Conservation (phyloP, 1,284 basidiomycete genomes). For the Marasmius tenuissimus region DNA sequence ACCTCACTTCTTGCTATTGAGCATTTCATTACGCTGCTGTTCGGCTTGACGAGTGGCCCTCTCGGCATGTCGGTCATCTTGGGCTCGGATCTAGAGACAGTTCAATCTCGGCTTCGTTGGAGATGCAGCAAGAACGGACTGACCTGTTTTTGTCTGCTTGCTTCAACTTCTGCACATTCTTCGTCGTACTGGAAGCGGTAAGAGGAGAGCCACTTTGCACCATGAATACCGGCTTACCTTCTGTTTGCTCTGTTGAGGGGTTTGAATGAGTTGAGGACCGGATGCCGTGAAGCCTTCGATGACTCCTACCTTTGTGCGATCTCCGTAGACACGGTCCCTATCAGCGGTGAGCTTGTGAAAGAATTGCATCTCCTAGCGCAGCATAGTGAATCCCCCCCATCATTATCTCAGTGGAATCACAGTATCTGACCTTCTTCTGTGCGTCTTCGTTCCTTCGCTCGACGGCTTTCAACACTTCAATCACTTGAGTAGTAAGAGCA, state of each 20-base stretch:
- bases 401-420: conserved; percentile 2
- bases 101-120: conserved; percentile 11
- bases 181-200: conserved; percentile 63
- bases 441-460: conserved; percentile 65
- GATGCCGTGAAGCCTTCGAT: conserved; percentile 3
- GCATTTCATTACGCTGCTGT: conserved; percentile 73
- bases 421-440: conserved; percentile 57
- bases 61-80: conserved; percentile 75
- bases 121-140: conserved; percentile 10
- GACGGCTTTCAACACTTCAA: conserved; percentile 60
- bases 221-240: conserved; percentile 45
- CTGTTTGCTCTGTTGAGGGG: conserved; percentile 61
- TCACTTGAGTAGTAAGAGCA: conserved; percentile 54
- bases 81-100: conserved; percentile 53
- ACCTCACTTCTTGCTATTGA: conserved; percentile 76
- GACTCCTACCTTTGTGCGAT: conserved; percentile 62
- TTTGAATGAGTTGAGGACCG: neutral
- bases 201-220: conserved; percentile 6
- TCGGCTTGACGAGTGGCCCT: conserved; percentile 71
- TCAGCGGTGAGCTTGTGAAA: conserved; percentile 72
- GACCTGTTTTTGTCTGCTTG: conserved; percentile 76
- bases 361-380: conserved; percentile 59
- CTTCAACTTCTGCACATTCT: conserved; percentile 70
- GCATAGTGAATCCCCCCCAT: conserved; percentile 9
- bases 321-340: conserved; percentile 64